Base-by-base conservation (phyloP, 352 stramenopile species). In the Phytophthora pistaciae region DNA sequence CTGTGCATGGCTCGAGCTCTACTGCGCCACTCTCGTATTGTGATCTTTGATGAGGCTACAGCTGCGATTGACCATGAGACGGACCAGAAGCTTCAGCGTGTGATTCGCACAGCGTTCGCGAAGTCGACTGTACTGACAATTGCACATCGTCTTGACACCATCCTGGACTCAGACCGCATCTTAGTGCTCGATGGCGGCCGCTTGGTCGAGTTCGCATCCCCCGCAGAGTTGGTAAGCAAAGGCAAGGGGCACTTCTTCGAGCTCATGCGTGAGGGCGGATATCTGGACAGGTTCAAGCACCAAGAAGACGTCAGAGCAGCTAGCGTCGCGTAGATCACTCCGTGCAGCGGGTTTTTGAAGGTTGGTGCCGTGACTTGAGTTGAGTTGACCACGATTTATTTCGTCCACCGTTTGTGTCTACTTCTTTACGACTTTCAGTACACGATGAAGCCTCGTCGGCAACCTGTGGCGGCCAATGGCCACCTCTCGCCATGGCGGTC, bases 51-150 rank as follows among this genome's bases (percentile, higher is more conserved):
- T 49, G 88, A 95, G 58, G 87, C 88, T 16, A 94, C 85, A 7
- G 77, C 80, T 25, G 74, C 82, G 3, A 80, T 98, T 38, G 93
- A 98, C 60, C 86, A 94, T 64, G 88, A 87, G 16, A 98, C 83
- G 20, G 87, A 93, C 53, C 49, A 72, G 16, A 72, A 75, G 16
- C 62, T 94, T 5, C 85, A 94, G 60, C 58, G 70, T 1, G 77
- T 88, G 54, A 97, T 99, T 59, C 84, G 81, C n/a, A 77, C 64
- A 40, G 79, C 78, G n/a, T 99, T 99, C 66, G 66, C 60, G 3
- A 68, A 87, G 14, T 98, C 87, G 29, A 99, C 98, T 0, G 78
- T 99, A 36, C 64, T 99, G 3, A 99, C 95, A 1, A 99, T 99
- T 60, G 98, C 97, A 11, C 97, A 99, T 25, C 99, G 66, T 6